Evolutionary conservation across 2,329 filamentous ascomycete genomes (phyloP).

Genomic region (Fusarium veterinarium): DNA sequence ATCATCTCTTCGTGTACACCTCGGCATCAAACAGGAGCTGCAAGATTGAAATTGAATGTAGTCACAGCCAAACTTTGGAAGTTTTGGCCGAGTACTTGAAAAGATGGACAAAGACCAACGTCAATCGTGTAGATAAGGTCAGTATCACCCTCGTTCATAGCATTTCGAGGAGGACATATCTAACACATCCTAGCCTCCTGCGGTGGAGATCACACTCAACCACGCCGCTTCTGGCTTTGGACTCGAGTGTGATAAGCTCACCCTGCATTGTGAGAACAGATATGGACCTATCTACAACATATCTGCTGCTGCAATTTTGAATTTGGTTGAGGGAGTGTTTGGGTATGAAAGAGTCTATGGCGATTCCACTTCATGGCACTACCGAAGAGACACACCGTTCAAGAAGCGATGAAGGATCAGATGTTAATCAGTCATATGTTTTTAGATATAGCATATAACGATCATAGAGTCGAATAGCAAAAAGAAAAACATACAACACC

Average conservation of each 20-base stretch:
- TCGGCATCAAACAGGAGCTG: slow-evolving; percentile 30
- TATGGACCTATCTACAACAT: slow-evolving; percentile 50
- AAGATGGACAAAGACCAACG: slow-evolving; percentile 60
- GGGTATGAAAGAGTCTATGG: slow-evolving; percentile 52
- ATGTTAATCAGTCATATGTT: accelerated
- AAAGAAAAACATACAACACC: slow-evolving; percentile 30
- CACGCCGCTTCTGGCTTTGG: slow-evolving; percentile 59
- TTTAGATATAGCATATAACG: too few relatives aligned
- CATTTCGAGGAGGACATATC: background rate
- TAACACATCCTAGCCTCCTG: slow-evolving; percentile 51
- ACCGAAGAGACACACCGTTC: slow-evolving; percentile 33
- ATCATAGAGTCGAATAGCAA: background rate
- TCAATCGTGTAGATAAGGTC: slow-evolving; percentile 51
- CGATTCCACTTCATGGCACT: slow-evolving; percentile 44
- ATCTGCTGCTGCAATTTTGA: slow-evolving; percentile 57
- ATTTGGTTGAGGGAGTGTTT: slow-evolving; percentile 59
- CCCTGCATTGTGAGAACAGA: slow-evolving; percentile 50
- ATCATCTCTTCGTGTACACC: slow-evolving; percentile 57
- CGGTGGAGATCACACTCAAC: slow-evolving; percentile 55
- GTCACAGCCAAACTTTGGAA: slow-evolving; percentile 59
- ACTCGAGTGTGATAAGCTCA: slow-evolving; percentile 57
- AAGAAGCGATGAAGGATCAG: slow-evolving; percentile 5
- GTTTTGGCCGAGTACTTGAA: slow-evolving; percentile 59
- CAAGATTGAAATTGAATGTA: slow-evolving; percentile 58
- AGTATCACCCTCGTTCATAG: slow-evolving; percentile 1